Evolutionary conservation across 306 rosid genomes (phyloP).

Genomic region (Echinosophora koreensis): DNA sequence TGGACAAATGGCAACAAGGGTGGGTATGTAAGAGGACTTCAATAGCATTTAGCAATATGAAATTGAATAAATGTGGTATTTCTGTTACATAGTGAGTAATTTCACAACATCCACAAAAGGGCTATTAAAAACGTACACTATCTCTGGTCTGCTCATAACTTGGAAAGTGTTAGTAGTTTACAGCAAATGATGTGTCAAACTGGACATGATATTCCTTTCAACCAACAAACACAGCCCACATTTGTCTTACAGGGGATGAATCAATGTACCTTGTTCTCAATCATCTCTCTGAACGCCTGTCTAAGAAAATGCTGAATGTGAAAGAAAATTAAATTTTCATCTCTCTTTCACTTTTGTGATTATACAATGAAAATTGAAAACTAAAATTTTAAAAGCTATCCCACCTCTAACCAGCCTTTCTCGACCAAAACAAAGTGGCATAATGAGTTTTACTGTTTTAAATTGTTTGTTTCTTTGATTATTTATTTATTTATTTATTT

Average conservation of each 20-base stretch:
- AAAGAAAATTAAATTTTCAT: background rate
- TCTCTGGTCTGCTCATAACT: constrained; percentile 46
- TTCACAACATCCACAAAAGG: constrained; percentile 28
- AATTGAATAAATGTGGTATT: constrained; percentile 1
- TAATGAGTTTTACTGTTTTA: background rate
- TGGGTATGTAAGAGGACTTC: background rate
- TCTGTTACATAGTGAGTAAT: constrained; percentile 14
- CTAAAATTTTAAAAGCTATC: background rate
- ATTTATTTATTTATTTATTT: too few relatives aligned
- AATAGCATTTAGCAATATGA: background rate
- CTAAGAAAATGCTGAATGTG: too few relatives aligned
- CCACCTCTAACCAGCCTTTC: background rate
- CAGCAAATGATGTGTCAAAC: constrained; percentile 40
- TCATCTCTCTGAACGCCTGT: constrained; percentile 39
- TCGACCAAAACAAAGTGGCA: constrained; percentile 6
- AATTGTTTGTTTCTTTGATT: background rate
- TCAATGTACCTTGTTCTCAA: constrained; percentile 49
- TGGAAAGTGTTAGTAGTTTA: constrained; percentile 49
- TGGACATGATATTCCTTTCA: constrained; percentile 49
- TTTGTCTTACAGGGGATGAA: constrained; percentile 62
- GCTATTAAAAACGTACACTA: constrained; percentile 38
- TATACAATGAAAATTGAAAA: background rate
- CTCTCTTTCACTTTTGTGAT: constrained; percentile 17
- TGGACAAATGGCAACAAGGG: background rate
- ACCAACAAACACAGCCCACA: constrained; percentile 49